Evolutionary conservation across 2,329 filamentous ascomycete genomes (phyloP).

Genomic region (Aureobasidium sp.): DNA sequence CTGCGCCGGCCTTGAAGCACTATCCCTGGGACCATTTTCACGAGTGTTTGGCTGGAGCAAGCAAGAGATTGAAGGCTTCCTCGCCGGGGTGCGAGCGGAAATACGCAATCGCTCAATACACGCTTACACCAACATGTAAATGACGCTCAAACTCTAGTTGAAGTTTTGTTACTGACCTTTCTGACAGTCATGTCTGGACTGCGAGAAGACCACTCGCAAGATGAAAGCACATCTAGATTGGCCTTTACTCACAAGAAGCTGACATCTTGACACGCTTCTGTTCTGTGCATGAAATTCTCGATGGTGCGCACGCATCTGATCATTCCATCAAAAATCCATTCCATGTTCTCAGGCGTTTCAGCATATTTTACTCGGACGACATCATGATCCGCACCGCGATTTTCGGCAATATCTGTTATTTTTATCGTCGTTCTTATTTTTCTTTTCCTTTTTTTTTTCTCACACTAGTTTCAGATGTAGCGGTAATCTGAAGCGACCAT

Average conservation of each 20-base stretch:
- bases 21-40: constrained; percentile 58
- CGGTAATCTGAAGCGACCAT: constrained; percentile 2
- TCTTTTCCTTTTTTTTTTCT: background rate
- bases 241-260: background rate
- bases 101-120: constrained; percentile 61
- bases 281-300: background rate
- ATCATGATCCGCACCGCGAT: constrained; percentile 5
- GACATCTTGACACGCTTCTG: background rate
- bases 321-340: background rate
- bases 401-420: background rate
- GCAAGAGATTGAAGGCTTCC: constrained; percentile 54
- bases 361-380: constrained; percentile 10
- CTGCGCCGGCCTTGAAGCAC: constrained; percentile 56
- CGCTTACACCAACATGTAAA: constrained; percentile 68
- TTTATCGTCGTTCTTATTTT: background rate
- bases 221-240: background rate
- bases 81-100: constrained; percentile 58
- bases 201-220: constrained; percentile 36
- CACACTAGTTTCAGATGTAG: background rate
- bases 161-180: constrained; percentile 19
- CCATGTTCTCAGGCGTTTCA: background rate
- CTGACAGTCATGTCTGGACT: constrained; percentile 42
- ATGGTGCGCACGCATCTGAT: background rate
- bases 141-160: too few species aligned
- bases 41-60: constrained; percentile 41